phyloP scores from a whole-genome alignment of 768 basidiomycete genomes.

The Hericium alpestre region DNA sequence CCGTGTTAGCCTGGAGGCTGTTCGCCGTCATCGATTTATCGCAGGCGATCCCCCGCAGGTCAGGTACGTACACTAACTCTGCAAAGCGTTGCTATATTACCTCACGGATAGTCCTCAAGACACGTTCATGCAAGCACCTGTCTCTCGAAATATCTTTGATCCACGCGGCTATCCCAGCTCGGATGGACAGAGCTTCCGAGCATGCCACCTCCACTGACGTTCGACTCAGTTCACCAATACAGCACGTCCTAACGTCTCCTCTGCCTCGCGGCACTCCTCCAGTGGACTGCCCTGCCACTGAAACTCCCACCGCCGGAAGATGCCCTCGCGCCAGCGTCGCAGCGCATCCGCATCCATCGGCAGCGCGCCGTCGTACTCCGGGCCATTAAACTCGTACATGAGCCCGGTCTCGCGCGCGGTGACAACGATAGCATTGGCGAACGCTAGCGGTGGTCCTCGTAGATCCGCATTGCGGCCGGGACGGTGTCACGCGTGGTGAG shows the following conservation, averaged over 20 bases:
- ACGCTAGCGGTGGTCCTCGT: conserved; percentile 4
- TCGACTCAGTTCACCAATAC: no score
- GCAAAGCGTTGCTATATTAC: no score
- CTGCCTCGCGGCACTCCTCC: not conserved
- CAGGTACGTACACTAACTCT: no score
- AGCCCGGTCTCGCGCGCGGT: conserved; percentile 10
- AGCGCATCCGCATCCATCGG: conserved; percentile 6
- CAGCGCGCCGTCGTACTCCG: conserved; percentile 2
- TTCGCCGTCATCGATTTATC: no score
- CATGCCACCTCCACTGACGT: no score
- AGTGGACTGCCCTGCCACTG: not conserved
- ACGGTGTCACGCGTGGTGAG: not conserved
- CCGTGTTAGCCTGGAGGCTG: no score
- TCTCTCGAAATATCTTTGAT: no score
- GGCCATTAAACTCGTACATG: conserved; percentile 14
- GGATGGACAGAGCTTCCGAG: no score
- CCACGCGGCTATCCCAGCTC: no score
- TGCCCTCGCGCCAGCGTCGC: not conserved
- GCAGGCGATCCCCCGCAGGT: no score
- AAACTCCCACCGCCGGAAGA: not conserved
- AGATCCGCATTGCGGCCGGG: not conserved
- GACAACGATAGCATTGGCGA: conserved; percentile 8
- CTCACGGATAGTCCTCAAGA: no score
- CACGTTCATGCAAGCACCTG: no score
- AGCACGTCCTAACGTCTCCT: not conserved